phyloP scores from a whole-genome alignment of 2,329 filamentous ascomycete genomes.

The Aspergillus oerlinghausenensis region DNA sequence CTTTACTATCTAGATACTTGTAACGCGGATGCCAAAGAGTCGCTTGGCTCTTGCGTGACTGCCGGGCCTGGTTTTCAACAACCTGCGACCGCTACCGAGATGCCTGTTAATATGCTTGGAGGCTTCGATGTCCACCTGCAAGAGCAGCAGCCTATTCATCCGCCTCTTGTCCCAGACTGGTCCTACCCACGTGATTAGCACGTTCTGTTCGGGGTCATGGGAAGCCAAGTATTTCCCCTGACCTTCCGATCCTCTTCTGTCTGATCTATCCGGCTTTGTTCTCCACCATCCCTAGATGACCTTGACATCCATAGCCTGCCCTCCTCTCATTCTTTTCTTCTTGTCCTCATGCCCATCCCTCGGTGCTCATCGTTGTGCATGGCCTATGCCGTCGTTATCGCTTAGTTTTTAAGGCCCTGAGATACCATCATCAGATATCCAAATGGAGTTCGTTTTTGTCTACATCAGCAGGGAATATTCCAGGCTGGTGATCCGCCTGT shows the following conservation, averaged over 20 bases:
- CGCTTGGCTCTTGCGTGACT: conserved; percentile 12
- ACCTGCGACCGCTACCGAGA: conserved; percentile 4
- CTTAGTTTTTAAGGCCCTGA: background rate
- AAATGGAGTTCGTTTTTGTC: background rate
- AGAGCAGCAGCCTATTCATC: conserved; percentile 16
- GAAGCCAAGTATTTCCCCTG: background rate
- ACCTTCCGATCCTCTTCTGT: background rate
- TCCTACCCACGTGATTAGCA: conserved; percentile 14
- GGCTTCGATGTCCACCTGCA: conserved; percentile 22
- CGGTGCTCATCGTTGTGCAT: background rate
- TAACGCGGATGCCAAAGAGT: conserved; percentile 9
- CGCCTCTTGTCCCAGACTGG: conserved; percentile 15
- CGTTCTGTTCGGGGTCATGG: background rate
- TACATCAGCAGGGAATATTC: background rate
- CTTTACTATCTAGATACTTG: conserved; percentile 22
- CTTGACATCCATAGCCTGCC: background rate
- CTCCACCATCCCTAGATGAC: background rate
- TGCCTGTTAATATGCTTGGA: conserved; percentile 22
- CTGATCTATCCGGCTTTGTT: background rate
- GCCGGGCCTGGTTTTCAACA: conserved; percentile 14
- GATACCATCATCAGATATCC: background rate
- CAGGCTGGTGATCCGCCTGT: background rate
- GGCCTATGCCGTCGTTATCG: background rate
- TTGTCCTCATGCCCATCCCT: background rate
- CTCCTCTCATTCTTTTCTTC: background rate